These are phyloP conservation scores for Tremella yokohamensis DNA, from an alignment of 768 basidiomycete species.

Conservation along the genomic window DNA sequence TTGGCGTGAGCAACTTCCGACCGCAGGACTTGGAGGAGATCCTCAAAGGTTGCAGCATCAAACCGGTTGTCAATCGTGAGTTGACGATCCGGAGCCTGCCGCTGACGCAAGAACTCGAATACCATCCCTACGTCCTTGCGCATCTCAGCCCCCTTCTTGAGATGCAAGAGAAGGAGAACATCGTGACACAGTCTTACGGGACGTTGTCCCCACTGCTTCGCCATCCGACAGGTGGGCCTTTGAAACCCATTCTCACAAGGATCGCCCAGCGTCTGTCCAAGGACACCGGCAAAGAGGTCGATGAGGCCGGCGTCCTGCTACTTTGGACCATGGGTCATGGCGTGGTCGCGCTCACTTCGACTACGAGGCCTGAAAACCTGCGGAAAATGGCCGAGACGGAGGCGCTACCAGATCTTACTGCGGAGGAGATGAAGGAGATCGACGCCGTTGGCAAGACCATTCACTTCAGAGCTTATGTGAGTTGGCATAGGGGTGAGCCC, in stretches of 20 bases:
- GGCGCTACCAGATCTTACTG: slow-evolving; percentile 26
- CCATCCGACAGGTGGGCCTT: slow-evolving; percentile 38
- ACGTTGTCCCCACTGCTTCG: slow-evolving; percentile 40
- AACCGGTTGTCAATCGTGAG: slow-evolving; percentile 47
- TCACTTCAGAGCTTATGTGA: slow-evolving; percentile 40
- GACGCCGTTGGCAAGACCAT: slow-evolving; percentile 36
- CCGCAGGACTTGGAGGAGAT: slow-evolving; percentile 44
- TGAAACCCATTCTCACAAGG: slow-evolving; percentile 37
- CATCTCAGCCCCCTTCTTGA: slow-evolving; percentile 40
- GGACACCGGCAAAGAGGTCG: slow-evolving; percentile 36
- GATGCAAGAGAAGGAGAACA: slow-evolving; percentile 37
- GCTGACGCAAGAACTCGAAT: slow-evolving; percentile 31
- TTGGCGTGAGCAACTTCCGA: slow-evolving; percentile 47
- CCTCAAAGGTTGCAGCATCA: slow-evolving; percentile 35
- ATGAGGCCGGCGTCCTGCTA: slow-evolving; percentile 33
- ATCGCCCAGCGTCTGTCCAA: slow-evolving; percentile 29
- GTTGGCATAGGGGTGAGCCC: neutral
- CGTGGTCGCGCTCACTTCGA: slow-evolving; percentile 42
- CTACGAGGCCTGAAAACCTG: slow-evolving; percentile 27
- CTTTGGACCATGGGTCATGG: slow-evolving; percentile 46
- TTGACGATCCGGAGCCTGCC: neutral
- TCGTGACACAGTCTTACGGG: slow-evolving; percentile 42
- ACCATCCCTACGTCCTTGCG: slow-evolving; percentile 45
- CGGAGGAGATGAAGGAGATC: slow-evolving; percentile 48
- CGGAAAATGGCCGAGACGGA: slow-evolving; percentile 28